Percentiles rank a stretch among this genome's conserved stretches.
Evolutionary conservation across 208 protist species (phyloP).

Genomic region (Willaertia magna): DNA sequence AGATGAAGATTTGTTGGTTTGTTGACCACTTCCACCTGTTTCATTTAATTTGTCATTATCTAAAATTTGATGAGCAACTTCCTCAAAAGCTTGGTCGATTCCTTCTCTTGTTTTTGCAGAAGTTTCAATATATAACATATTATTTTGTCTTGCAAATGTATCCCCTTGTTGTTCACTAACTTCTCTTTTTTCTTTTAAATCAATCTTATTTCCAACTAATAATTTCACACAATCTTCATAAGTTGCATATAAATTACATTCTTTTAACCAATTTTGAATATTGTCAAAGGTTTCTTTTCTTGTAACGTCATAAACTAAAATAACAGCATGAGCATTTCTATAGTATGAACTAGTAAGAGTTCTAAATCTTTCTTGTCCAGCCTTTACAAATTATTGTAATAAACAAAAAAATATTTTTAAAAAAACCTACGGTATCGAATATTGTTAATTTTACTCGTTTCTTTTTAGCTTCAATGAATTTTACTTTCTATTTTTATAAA

Average conservation of each 20-base stretch:
- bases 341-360: constrained; percentile 46
- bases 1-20: too few species aligned
- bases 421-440: neutral
- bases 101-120: constrained; percentile 76
- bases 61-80: constrained; percentile 47
- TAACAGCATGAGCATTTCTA: constrained; percentile 54
- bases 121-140: constrained; percentile 70
- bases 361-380: constrained; percentile 2
- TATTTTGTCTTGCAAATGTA: constrained; percentile 39
- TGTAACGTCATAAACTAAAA: constrained; percentile 72
- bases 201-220: constrained; percentile 66
- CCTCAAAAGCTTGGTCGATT: constrained; percentile 71
- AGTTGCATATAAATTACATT: constrained; percentile 44
- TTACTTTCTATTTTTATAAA: neutral
- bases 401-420: neutral
- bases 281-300: constrained; percentile 51
- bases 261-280: constrained; percentile 54
- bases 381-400: neutral
- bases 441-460: constrained; percentile 5
- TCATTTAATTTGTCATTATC: too few species aligned
- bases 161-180: neutral
- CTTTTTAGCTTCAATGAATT: neutral
- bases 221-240: constrained; percentile 46
- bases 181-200: constrained; percentile 25
- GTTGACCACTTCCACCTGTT: too few species aligned